Base-by-base conservation (phyloP, 2,329 filamentous ascomycete genomes). In the Ascochyta rabiei region DNA sequence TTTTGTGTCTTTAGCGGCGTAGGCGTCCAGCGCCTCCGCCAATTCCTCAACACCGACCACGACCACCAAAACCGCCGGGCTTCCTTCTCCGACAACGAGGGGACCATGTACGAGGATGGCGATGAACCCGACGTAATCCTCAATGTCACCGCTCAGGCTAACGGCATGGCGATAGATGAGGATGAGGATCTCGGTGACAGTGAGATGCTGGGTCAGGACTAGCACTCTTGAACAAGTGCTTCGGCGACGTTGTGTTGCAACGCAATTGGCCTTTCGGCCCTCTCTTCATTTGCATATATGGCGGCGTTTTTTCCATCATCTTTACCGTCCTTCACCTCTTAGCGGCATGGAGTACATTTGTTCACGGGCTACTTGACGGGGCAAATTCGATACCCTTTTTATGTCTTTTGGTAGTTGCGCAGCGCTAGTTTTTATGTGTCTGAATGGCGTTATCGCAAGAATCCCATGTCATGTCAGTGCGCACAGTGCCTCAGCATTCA, bases 1-100 rank as follows among this genome's bases (percentile, higher is more conserved):
- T 99, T 99, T 73, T 99, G 95, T 70, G 95, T 99, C 48, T 99
- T 99, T 75, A 97, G 93, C 1, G 93, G 95, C 6, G 83, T 85
- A 23, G 93, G 93, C 50, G 93, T 99, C 2, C 80, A 81, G 37
- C 84, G 85, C 35, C 84, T 99, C 23, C 88, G 93, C 37, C 83
- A 88, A 24, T 90, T 92, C 70, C 82, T 99, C 34, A 96, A 92
- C 61, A 75, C 77, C 10, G 72, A 76, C 34, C 61, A 59, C 15
- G 54, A 61, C 8, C 50, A 57, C 34, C 59, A 61, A 12, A 62
- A 63, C 41, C 61, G 59, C 18, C 60, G 55, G 2, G 45, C 48
- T n/a, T 53, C 59, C 12, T 64, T 60, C 49, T 58, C 55, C 31
- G 61, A 68, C 34, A 60, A 63, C 38, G 64, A 71, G 40, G 67